Percentiles rank a stretch among this genome's conserved stretches.
phyloP scores from a whole-genome alignment of 225 moss, liverwort and hornwort species.

The Ulota crispa region DNA sequence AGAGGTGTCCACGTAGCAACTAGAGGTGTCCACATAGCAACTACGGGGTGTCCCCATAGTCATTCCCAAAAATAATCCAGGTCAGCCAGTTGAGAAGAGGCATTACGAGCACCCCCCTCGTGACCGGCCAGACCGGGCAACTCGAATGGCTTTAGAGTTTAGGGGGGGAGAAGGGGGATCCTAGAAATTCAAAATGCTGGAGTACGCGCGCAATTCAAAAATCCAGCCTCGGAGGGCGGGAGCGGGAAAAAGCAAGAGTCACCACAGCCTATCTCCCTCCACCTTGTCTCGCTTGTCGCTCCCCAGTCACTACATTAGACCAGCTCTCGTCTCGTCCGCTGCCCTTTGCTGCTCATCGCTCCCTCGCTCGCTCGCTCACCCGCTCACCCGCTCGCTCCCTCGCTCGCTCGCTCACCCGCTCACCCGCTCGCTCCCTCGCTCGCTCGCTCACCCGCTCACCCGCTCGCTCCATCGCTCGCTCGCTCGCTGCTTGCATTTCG shows the following conservation, averaged over 20 bases:
- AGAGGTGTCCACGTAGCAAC: too few species aligned
- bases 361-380: too few species aligned
- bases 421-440: neutral
- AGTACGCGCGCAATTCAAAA: conserved; percentile 19
- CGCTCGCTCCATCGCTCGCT: neutral
- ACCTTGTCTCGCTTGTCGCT: neutral
- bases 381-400: neutral
- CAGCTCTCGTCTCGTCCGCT: neutral
- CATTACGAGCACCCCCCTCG: neutral
- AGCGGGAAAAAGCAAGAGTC: conserved; percentile 19
- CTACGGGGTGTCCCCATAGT: too few species aligned
- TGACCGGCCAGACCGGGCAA: neutral
- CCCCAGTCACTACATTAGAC: neutral
- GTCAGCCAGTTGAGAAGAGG: too few species aligned
- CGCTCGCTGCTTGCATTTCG: neutral
- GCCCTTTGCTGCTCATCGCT: too few species aligned
- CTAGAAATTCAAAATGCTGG: neutral
- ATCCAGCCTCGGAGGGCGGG: conserved; percentile 12
- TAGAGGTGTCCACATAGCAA: too few species aligned
- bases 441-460: neutral
- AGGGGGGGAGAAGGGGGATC: neutral
- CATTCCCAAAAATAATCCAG: too few species aligned
- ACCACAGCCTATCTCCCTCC: neutral
- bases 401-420: neutral
- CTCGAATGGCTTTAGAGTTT: neutral